Base-by-base conservation (phyloP, 2,329 filamentous ascomycete species). In the Epichloe coenophiala region DNA sequence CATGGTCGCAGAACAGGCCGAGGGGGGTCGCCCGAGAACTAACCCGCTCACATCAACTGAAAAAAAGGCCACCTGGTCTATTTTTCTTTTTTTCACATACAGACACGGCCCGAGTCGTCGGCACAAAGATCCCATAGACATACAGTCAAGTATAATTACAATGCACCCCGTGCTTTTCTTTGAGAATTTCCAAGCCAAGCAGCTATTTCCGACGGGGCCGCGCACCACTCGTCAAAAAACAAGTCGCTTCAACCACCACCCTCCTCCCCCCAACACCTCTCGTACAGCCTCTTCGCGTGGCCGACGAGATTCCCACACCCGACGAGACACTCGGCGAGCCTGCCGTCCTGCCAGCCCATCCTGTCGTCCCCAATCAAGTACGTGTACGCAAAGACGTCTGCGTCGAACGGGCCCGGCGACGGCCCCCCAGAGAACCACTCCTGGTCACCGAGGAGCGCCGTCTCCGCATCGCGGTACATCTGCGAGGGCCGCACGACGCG, bases 301-400 rank as follows among this genome's bases (percentile, higher is more conserved):
- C 54, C 68, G 51, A 85, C 77, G 55, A 96, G 71, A 58, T 80
- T 82, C 6, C 71, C 70, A 58, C 80, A 76, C 52, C 69, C 70
- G 48, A 64, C 66, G 52, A 95, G 61, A 47, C 77, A 68, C 50
- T 76, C 72, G 13, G 65, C 71, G 48, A 95, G 68, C 49, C 73
- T 71, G 53, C 74, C 75, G 51, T 86, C 79, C 52, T 70, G 71
- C 86, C 86, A 90, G 1, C 68, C 71, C 56, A 88, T 55, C 7
- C 54, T 54, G 60, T 81, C 74, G 53, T 86, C 80, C 48, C 95
- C 68, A 48, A 97, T 71, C 47, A 95, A 71, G 65, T 94, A 81
- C 0, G 87, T 90, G 66, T 96, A 98, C 3, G 88, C 83, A 68
- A 96, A 97, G 2, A 97, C 79, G 49, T 80, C 81, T 6, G 91